Base-by-base conservation (phyloP, 2,329 filamentous ascomycete species). In the Zymoseptoria brevis region DNA sequence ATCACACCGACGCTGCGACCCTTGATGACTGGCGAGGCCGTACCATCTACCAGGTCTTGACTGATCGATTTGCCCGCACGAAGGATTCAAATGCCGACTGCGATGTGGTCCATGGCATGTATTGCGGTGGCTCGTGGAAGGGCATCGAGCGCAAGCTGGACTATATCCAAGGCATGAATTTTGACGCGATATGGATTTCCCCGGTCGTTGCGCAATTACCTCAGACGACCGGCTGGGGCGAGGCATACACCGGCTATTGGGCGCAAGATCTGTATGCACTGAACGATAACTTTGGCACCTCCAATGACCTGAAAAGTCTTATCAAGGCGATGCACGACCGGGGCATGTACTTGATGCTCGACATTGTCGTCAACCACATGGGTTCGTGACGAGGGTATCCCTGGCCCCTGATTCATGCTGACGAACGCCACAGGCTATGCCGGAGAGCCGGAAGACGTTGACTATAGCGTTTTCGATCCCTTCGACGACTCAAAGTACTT, bases 281-380 rank as follows among this genome's bases (percentile, higher is more conserved):
- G 57, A 87, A 88, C 66, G 62, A 76, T 2, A 76, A 83, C 59
- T 84, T 83, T 61, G 86, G 86, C 29, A 82, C 81, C 0, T 76
- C 77, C 4, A 75, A 80, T 13, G 85, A 88, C 64, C 75, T 88
- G 58, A 79, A 79, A 63, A 77, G 75, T 4, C 76, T 88, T 6
- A 77, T 84, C 1, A 71, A 73, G 21, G 82, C 80, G 1, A 71
- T 85, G 1, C 84, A 87, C 66, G 69, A 72, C 19, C 75, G 81
- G 3, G 77, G 72, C 16, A 86, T 84, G 82, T 79, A 79, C 64
- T 72, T 85, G 45, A 86, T 86, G 83, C 75, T 85, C 2, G 83
- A 85, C 61, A 73, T 85, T 1, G 82, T 85, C 2, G 76, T 78
- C 7, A 84, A 85, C 67, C 81, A 85, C 67, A 79, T 69, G 62